Evolutionary conservation across 495 filamentous ascomycete genomes (phyloP), one percentile per base, ranked within the genome.

Genomic region (Lasiosphaeriaceae sp.): DNA sequence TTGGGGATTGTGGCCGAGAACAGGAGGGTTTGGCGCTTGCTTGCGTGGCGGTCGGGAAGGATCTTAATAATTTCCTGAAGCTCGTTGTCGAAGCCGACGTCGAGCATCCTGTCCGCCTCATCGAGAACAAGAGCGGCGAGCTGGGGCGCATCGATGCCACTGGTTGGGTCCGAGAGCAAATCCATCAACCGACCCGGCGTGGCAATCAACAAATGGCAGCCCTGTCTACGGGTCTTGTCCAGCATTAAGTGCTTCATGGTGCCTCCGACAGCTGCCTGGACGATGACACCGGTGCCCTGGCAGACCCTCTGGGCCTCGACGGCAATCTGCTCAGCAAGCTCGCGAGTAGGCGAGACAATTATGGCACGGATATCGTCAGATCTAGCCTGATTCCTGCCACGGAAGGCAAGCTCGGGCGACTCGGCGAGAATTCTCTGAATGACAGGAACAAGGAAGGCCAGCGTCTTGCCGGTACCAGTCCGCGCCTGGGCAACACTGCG

Each of bases 251-350:
- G 55, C 74, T 97, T 98, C 61, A 81, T 78, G 0, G 89, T 92
- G 17, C 94, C 94, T 66, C 94, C 94, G 11, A 97, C 94, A 37
- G 92, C 95, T 39, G 83, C 83, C 71, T 96, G 91, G 22, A 96
- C 86, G 19, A 86, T 71, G 31, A 98, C 69, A 7, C 84, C 82
- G 0, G 90, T 95, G 52, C 79, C 74, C 8, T 39, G 43, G 3
- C 81, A 80, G n/a, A 97, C 66, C 67, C 86, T 93, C 44, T 58
- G 72, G 2, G 94, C 92, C 67, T 98, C 94, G 0, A 73, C 83
- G 11, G 87, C 89, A 61, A 98, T 97, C 74, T 98, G 94, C 69
- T 96, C 90, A 3, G 94, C 94, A 58, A 98, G 80, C 73, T 98
- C 94, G 56, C 94, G 84, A 19, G 94, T 98, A 9, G 94, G 94